Evolutionary conservation across 129 eudicot species (phyloP).

Genomic region (Saposhnikovia divaricata): DNA sequence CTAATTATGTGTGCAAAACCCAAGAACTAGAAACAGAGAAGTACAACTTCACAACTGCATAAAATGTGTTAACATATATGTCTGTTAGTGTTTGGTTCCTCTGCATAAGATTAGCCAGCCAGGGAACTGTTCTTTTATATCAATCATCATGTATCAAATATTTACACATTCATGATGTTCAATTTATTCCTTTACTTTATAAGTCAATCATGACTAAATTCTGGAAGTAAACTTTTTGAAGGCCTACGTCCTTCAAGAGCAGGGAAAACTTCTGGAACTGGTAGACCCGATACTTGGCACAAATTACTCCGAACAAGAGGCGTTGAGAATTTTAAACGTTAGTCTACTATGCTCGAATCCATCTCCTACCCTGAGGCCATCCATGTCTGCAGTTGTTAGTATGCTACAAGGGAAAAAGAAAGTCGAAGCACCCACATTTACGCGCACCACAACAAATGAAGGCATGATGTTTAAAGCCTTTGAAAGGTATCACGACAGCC

Average conservation of each 20-base stretch:
- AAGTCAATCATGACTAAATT: not conserved
- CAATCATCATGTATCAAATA: not conserved
- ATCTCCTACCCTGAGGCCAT: constrained; percentile 74
- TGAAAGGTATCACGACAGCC: constrained; percentile 48
- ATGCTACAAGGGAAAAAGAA: constrained; percentile 66
- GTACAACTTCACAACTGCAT: no score
- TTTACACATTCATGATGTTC: not conserved
- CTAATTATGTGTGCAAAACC: no score
- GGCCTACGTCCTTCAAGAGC: constrained; percentile 83
- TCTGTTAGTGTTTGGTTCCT: no score
- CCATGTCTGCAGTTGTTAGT: constrained; percentile 71
- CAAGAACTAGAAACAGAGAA: no score
- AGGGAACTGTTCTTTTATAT: not conserved
- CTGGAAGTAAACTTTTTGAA: constrained; percentile 9
- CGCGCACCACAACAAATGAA: constrained; percentile 26
- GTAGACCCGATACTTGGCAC: constrained; percentile 61
- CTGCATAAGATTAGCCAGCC: no score
- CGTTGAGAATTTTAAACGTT: constrained; percentile 51
- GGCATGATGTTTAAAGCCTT: constrained; percentile 57
- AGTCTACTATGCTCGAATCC: constrained; percentile 70
- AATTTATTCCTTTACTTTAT: not conserved
- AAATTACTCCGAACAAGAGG: constrained; percentile 53
- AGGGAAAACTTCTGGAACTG: constrained; percentile 61
- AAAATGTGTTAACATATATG: no score
- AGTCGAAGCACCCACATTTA: constrained; percentile 50